phyloP scores from a whole-genome alignment of 495 filamentous ascomycete species.

The Neurospora sp. region DNA sequence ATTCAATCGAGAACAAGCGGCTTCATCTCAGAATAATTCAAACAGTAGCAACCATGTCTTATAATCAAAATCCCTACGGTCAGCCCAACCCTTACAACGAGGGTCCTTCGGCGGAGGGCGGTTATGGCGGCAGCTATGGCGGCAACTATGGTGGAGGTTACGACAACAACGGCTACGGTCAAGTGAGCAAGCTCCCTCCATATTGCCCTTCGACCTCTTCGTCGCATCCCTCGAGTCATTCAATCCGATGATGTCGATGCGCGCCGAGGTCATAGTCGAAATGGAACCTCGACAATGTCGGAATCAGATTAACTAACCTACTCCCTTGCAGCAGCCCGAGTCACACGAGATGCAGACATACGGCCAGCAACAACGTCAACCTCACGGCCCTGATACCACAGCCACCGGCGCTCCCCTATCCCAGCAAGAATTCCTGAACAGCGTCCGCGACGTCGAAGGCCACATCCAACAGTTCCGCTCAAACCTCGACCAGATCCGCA shows the following conservation, averaged over 20 bases:
- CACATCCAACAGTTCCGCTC: constrained; percentile 47
- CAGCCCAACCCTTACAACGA: constrained; percentile 33
- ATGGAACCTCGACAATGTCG: not conserved
- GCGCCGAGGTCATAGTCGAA: not conserved
- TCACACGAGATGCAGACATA: constrained; percentile 31
- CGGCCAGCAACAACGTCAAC: not conserved
- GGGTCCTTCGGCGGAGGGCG: constrained; percentile 33
- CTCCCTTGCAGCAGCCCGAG: constrained; percentile 15
- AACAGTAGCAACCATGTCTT: constrained; percentile 30
- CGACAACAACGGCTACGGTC: constrained; percentile 10
- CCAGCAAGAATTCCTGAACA: constrained; percentile 49
- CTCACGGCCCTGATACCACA: constrained; percentile 11
- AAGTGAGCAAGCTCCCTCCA: constrained; percentile 14
- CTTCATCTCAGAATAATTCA: not conserved
- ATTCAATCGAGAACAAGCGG: not conserved
- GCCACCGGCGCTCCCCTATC: constrained; percentile 30
- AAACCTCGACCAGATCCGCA: constrained; percentile 47
- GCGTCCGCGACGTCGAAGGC: constrained; percentile 46
- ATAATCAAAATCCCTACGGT: constrained; percentile 24
- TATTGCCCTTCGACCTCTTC: not conserved
- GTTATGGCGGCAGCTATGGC: constrained; percentile 28
- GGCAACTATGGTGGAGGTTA: not conserved
- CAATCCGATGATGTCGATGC: not conserved
- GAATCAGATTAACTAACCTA: not conserved
- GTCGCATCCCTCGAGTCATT: not conserved